Conservation (phyloP, 176 grass and related monocot species). For the Ensete glaucum region DNA sequence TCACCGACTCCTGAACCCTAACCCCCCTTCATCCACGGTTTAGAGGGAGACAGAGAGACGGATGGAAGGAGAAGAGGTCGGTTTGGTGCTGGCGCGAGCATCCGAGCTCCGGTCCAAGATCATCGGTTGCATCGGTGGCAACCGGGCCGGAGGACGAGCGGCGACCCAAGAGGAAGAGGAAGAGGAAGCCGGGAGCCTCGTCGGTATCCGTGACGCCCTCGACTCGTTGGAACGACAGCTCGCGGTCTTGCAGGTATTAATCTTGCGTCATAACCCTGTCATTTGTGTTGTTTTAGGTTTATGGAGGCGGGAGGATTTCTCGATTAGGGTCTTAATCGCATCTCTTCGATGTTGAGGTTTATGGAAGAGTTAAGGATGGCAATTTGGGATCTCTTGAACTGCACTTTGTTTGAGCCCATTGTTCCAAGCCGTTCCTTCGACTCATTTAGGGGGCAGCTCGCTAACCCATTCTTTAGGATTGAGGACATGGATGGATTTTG, state of each 20-base stretch:
- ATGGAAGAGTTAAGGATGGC: no score
- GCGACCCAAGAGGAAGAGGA: conserved; percentile 7
- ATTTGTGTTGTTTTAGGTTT: background rate
- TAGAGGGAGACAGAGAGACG: background rate
- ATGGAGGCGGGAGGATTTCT: background rate
- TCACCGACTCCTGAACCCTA: background rate
- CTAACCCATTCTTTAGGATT: background rate
- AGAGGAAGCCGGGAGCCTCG: conserved; percentile 33
- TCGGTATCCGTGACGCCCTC: conserved; percentile 58
- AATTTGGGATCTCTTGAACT: no score
- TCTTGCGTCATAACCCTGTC: background rate
- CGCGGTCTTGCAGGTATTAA: conserved; percentile 52
- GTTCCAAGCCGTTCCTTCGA: no score
- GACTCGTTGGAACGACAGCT: conserved; percentile 73
- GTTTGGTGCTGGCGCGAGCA: conserved; percentile 59
- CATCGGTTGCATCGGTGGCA: conserved; percentile 35
- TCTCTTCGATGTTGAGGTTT: no score
- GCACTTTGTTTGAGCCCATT: no score
- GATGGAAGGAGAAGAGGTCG: conserved; percentile 87
- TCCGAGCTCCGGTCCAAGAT: conserved; percentile 70
- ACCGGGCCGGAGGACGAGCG: background rate
- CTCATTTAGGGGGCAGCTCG: no score
- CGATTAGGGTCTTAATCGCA: no score
- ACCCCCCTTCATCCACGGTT: background rate
- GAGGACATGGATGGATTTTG: background rate